These are phyloP conservation scores for Petasospora fabianii DNA, from an alignment of 1,139 yeast species.

Conservation along the genomic window DNA sequence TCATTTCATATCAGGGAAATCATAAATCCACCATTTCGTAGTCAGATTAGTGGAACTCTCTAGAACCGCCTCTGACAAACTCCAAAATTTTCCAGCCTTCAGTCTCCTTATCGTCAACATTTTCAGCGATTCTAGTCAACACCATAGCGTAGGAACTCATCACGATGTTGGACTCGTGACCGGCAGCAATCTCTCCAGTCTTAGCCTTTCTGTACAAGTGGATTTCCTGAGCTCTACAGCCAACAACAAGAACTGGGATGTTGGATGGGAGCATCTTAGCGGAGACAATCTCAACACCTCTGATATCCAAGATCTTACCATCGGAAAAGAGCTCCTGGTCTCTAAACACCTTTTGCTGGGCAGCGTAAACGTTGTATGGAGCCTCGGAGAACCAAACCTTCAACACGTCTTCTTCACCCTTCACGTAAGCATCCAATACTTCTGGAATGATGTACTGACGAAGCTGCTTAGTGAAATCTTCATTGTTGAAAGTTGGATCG, in stretches of 20 bases:
- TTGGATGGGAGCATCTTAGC: constrained; percentile 89
- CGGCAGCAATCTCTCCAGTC: constrained; percentile 95
- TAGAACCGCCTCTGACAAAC: constrained; percentile 90
- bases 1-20: constrained; percentile 1
- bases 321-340: constrained; percentile 93
- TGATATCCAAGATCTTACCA: constrained; percentile 85
- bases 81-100: constrained; percentile 98
- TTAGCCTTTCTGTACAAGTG: constrained; percentile 84
- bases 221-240: constrained; percentile 96
- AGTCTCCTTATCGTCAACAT: constrained; percentile 83
- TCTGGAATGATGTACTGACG: constrained; percentile 95
- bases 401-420: constrained; percentile 80
- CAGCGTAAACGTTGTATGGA: constrained; percentile 91
- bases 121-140: constrained; percentile 87
- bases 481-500: constrained; percentile 85
- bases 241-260: constrained; percentile 87
- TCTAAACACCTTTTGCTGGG: constrained; percentile 87
- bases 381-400: constrained; percentile 96
- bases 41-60: constrained; percentile 60
- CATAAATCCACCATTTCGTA: constrained; percentile 1
- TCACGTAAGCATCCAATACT: constrained; percentile 89
- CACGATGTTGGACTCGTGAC: constrained; percentile 90
- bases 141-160: constrained; percentile 96
- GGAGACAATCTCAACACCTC: constrained; percentile 91
- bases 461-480: constrained; percentile 76